phyloP scores from a whole-genome alignment of 352 stramenopile genomes.

The Phytophthora syringae region DNA sequence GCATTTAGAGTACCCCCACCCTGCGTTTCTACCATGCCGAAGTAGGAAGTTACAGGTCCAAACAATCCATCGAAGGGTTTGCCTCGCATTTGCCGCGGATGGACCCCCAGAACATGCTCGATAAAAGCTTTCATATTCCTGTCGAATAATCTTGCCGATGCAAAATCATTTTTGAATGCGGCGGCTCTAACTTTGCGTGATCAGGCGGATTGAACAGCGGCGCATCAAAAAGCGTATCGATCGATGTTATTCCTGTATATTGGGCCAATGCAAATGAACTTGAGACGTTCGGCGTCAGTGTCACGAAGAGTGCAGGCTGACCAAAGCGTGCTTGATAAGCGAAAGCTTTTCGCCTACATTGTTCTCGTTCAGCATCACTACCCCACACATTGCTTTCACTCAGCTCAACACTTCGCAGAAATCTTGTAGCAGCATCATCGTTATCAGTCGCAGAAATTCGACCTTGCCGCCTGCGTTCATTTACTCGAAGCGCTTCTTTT shows the following conservation, averaged over 20 bases:
- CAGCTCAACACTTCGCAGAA: background rate
- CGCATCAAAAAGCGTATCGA: background rate
- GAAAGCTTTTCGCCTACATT: background rate
- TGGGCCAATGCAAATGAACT: background rate
- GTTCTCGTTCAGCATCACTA: background rate
- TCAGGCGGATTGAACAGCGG: background rate
- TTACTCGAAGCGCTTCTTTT: background rate
- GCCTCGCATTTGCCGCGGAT: background rate
- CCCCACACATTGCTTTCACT: background rate
- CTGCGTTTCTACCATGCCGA: background rate
- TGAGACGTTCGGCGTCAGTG: background rate
- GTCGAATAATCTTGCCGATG: background rate
- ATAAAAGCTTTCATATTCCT: background rate
- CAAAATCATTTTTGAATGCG: no score
- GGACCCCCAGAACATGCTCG: background rate
- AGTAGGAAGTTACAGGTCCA: background rate
- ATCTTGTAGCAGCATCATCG: no score
- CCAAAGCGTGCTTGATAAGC: no score
- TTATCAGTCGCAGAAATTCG: background rate
- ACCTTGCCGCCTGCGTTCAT: background rate
- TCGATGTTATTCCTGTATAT: background rate
- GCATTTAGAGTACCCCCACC: background rate
- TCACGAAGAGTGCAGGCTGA: no score
- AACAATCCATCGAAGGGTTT: constrained; percentile 1
- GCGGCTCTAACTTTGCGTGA: background rate